Base-by-base conservation (phyloP, 441 rosid species). In the Arabidopsis hybrid region DNA sequence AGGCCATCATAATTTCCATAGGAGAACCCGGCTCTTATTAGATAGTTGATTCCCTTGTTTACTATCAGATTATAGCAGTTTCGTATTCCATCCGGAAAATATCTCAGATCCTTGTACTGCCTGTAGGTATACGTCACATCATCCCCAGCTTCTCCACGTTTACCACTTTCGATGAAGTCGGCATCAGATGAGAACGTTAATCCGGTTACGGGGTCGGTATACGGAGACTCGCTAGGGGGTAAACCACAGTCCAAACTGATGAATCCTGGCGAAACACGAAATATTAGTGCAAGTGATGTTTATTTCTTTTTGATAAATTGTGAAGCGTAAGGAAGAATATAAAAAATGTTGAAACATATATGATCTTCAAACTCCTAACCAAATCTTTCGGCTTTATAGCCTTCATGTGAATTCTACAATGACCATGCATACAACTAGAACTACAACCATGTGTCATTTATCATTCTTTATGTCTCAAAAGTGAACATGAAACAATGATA, bases 1-100 rank as follows among this genome's bases (percentile, higher is more conserved):
- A 42, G 56, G 4, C 71, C 78, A 13, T 84, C 85, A 29, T 82
- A 82, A 3, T 82, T 80, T 16, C 80, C 85, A 49, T 84, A 82
- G 46, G 58, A 21, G 75, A 82, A 81, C 29, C 69, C 65, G 0
- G 77, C 85, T 63, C 83, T 70, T 18, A 79, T 80, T 2, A 74
- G 76, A 21, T 74, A 74, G 49, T 17, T 63, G 39, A 17, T 69
- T 2, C 80, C 82, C 2, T 47, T n/a, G 1, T 45, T 16, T 2
- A 78, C 77, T 34, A 38, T 69, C 0, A 83, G 50, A 43, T 73
- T 78, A 66, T 82, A 85, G 13, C 89, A 85, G 40, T 77, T 85
- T 63, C 81, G 74, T 12, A 21, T 64, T 17, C 84, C 85, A 7
- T 80, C 78, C 0, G 82, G 85, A 69, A 83, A 83, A 43, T 74